Base-by-base conservation (phyloP, 2,329 filamentous ascomycete species). In the Ceratocystis harringtonii region DNA sequence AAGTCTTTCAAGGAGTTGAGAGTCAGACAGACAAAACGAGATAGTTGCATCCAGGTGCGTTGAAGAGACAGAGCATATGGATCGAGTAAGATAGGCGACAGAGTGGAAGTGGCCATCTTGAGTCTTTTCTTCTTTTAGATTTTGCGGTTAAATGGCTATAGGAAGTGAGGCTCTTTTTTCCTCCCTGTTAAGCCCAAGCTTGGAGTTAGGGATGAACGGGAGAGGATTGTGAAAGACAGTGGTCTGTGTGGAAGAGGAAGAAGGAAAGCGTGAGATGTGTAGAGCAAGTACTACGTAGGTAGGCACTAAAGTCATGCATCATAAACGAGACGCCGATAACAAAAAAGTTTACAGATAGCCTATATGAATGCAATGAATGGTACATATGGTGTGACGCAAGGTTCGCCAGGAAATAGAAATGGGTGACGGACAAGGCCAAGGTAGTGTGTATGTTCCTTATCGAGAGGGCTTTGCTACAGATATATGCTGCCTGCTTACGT, bases 131-230 rank as follows among this genome's bases (percentile, higher is more conserved):
- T 41, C 36, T 41, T 41, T 41, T 41, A 15, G 36, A 41, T 15
- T 15, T 41, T 41, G 36, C 1, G 22, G 6, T 12, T 57, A 15
- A 17, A 8, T 25, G 30, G 12, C 30, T 7, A 17, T 12, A 12
- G 30, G 32, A 61, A 32, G 28, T 61, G 32, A 61, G 58, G 32
- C 36, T 43, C n/a, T 43, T 61, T 60, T 61, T 61, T 60, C n/a
- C n/a, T 28, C 10, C 52, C 22, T 57, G 10, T 50, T 22, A 50
- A 50, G 48, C n/a, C 48, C 48, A 25, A 28, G 52, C 22, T 57
- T 28, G 12, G 22, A 57, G 52, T 12, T 15, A 30, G 17, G 30
- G 28, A 61, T 61, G 30, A 22, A 43, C 58, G 52, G 52, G 22
- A 12, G 22, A 55, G 50, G 50, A 55, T 55, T 55, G n/a, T 10